Evolutionary conservation across 176 grass and related monocot species (phyloP).

Genomic region (Rhipidocladum racemiflorum): DNA sequence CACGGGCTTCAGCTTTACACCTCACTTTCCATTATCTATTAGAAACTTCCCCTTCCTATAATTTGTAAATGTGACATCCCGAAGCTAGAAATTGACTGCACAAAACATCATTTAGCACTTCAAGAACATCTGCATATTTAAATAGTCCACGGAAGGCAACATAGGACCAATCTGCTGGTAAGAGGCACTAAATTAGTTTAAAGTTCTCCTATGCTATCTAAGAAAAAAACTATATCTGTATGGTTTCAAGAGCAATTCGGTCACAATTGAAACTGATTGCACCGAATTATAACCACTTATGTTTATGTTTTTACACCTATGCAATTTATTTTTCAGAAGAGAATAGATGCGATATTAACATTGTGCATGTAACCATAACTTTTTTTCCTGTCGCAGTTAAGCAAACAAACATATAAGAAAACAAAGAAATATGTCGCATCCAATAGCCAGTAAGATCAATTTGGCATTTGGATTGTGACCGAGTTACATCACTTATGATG

Average conservation of each 20-base stretch:
- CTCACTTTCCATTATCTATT: too few species aligned
- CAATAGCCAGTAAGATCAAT: slow-evolving; percentile 22
- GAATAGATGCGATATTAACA: slow-evolving; percentile 38
- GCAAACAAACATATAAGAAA: slow-evolving; percentile 41
- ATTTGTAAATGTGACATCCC: too few species aligned
- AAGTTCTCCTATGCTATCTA: slow-evolving; percentile 2
- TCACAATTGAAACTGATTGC: slow-evolving; percentile 9
- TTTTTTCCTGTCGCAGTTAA: slow-evolving; percentile 10
- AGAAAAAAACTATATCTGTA: neutral
- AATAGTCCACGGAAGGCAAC: too few species aligned
- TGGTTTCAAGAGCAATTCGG: neutral
- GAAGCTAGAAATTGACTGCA: too few species aligned
- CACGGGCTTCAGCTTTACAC: too few species aligned
- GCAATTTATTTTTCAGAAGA: slow-evolving; percentile 26
- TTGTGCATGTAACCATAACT: neutral
- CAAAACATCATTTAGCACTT: too few species aligned
- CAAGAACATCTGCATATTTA: too few species aligned
- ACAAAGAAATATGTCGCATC: too few species aligned
- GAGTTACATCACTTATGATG: too few species aligned
- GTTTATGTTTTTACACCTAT: slow-evolving; percentile 27
- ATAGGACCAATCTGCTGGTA: too few species aligned
- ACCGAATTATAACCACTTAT: neutral
- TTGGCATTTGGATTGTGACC: too few species aligned
- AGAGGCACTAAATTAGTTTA: neutral
- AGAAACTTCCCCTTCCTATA: too few species aligned